Percentiles rank a stretch among this genome's conserved stretches.
These are phyloP conservation scores for Coniochaeta sp. DNA, from an alignment of 2,329 filamentous ascomycete genomes.

Conservation along the genomic window DNA sequence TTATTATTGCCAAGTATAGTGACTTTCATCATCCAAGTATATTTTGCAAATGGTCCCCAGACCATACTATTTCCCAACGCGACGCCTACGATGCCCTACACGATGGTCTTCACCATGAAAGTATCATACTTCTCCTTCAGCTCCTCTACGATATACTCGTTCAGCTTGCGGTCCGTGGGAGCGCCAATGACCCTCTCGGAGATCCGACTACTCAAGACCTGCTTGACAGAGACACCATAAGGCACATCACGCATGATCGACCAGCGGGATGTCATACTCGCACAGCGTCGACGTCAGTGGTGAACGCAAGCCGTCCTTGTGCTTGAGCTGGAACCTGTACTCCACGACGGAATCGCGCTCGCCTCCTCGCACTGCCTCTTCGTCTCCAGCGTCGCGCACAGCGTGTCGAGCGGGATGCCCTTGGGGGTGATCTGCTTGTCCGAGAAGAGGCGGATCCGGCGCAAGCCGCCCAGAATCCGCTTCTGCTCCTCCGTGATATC, in stretches of 20 bases:
- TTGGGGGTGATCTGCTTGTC: constrained; percentile 62
- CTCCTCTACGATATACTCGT: constrained; percentile 67
- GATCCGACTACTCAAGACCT: constrained; percentile 70
- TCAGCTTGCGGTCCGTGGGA: constrained; percentile 66
- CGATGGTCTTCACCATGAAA: constrained; percentile 57
- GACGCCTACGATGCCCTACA: constrained; percentile 16
- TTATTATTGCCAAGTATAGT: neutral
- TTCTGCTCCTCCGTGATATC: constrained; percentile 50
- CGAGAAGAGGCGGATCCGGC: constrained; percentile 64
- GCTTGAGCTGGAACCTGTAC: constrained; percentile 79
- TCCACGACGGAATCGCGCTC: constrained; percentile 83
- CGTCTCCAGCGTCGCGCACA: constrained; percentile 80
- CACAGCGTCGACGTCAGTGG: constrained; percentile 72
- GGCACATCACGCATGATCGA: constrained; percentile 72
- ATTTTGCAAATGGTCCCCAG: neutral
- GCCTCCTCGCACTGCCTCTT: constrained; percentile 80
- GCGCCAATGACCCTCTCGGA: constrained; percentile 68
- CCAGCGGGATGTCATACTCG: constrained; percentile 80
- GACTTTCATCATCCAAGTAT: neutral
- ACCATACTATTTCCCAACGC: neutral
- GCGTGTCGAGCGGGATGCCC: constrained; percentile 80
- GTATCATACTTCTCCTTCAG: constrained; percentile 73
- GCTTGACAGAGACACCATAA: constrained; percentile 62
- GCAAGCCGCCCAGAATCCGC: constrained; percentile 61
- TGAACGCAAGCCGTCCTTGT: constrained; percentile 70